Evolutionary conservation across 108 stramenopile species (phyloP).

Genomic region (Cyclotella choctawhatcheeana): DNA sequence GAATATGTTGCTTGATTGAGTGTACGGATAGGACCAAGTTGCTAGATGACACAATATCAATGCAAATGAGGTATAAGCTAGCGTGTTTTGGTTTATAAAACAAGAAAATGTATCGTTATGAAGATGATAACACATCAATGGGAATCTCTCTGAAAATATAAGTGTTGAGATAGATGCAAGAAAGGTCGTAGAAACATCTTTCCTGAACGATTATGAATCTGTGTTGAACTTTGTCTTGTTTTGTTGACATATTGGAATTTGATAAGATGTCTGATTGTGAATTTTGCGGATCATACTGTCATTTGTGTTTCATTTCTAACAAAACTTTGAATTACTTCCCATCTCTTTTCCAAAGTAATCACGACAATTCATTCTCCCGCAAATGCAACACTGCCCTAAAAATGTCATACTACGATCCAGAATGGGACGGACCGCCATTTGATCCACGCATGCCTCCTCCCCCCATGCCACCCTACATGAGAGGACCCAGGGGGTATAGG

Average conservation of each 20-base stretch:
- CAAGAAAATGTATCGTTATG: too few relatives aligned
- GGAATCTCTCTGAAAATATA: slow-evolving; percentile 37
- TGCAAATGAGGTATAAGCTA: too few relatives aligned
- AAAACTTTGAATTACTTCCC: neutral
- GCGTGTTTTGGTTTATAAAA: too few relatives aligned
- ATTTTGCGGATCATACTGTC: too few relatives aligned
- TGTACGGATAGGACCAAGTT: too few relatives aligned
- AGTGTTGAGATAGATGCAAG: slow-evolving; percentile 23
- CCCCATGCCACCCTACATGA: slow-evolving; percentile 10
- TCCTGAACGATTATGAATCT: slow-evolving; percentile 39
- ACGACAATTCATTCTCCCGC: too few relatives aligned
- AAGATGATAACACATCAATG: slow-evolving; percentile 44
- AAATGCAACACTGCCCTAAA: neutral
- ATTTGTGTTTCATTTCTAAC: neutral
- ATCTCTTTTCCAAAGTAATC: too few relatives aligned
- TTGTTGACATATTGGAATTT: too few relatives aligned
- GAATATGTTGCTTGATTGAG: too few relatives aligned
- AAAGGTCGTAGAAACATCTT: slow-evolving; percentile 31
- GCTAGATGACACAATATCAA: too few relatives aligned
- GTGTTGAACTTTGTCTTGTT: too few relatives aligned
- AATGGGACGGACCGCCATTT: slow-evolving; percentile 21
- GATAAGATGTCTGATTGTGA: too few relatives aligned
- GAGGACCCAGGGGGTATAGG: neutral
- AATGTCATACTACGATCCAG: slow-evolving; percentile 27
- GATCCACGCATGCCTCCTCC: slow-evolving; percentile 20